Evolutionary conservation across 2,329 filamentous ascomycete species (phyloP).

Genomic region (Trichoderma oligosporum): DNA sequence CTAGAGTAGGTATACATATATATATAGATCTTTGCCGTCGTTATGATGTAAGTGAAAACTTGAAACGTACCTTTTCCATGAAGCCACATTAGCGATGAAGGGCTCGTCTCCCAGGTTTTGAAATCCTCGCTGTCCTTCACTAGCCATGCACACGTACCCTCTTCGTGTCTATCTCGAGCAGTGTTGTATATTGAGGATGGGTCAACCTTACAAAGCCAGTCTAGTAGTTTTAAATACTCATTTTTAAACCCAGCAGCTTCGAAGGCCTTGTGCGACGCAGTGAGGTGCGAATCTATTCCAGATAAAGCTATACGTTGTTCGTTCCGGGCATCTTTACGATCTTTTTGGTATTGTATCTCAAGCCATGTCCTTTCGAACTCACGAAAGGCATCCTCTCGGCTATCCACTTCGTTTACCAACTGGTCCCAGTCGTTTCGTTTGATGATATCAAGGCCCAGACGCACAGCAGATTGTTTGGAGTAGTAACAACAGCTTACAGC

Average conservation of each 20-base stretch:
- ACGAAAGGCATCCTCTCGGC: background rate
- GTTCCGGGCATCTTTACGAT: background rate
- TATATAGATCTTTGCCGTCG: background rate
- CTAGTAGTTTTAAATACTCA: background rate
- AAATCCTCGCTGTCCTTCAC: background rate
- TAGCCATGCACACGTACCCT: background rate
- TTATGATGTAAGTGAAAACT: background rate
- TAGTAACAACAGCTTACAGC: background rate
- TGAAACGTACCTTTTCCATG: background rate
- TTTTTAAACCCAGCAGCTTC: background rate
- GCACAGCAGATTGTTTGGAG: background rate
- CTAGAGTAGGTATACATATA: no score
- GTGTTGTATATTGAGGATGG: background rate
- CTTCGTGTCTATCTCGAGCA: background rate
- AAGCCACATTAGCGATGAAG: background rate
- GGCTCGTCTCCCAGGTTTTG: background rate
- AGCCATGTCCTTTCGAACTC: background rate
- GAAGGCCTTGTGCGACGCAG: background rate
- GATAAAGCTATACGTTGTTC: background rate
- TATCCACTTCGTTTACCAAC: background rate
- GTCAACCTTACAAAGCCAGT: background rate
- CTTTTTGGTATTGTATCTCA: background rate
- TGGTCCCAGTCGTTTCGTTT: background rate
- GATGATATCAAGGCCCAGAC: background rate
- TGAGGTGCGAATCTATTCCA: background rate